phyloP scores from a whole-genome alignment of 2,329 filamentous ascomycete species.

The Torrubiella hemipterigena region DNA sequence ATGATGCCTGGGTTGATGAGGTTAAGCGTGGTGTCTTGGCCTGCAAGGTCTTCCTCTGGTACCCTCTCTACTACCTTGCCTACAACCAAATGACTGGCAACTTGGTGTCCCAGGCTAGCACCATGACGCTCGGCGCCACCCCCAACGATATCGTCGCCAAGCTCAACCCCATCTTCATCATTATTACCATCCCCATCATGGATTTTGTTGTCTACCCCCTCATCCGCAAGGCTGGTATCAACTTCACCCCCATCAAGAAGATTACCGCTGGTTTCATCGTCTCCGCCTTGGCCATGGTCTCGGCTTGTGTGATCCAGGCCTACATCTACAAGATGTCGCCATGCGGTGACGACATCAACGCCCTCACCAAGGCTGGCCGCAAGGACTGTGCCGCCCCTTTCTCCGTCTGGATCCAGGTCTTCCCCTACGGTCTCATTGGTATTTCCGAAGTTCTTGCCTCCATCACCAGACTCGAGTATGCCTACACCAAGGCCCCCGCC shows the following conservation, averaged over 20 bases:
- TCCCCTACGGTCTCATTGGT: constrained; percentile 34
- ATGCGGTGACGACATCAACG: constrained; percentile 36
- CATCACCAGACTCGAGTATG: constrained; percentile 55
- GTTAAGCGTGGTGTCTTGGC: constrained; percentile 55
- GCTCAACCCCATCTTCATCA: constrained; percentile 59
- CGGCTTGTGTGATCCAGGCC: constrained; percentile 39
- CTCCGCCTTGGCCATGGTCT: constrained; percentile 46
- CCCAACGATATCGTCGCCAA: constrained; percentile 69
- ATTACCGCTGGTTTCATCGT: constrained; percentile 59
- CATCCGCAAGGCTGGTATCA: constrained; percentile 48
- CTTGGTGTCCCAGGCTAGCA: constrained; percentile 48
- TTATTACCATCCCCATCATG: constrained; percentile 61
- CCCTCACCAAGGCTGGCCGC: constrained; percentile 11
- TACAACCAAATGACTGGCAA: constrained; percentile 43
- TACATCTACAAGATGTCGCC: constrained; percentile 52
- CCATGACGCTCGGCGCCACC: constrained; percentile 54
- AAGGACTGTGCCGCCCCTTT: constrained; percentile 24
- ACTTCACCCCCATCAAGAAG: constrained; percentile 62
- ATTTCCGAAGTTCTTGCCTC: constrained; percentile 36
- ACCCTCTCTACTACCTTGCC: constrained; percentile 47
- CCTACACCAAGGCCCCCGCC: constrained; percentile 61
- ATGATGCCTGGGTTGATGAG: constrained; percentile 70
- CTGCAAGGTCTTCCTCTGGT: constrained; percentile 60
- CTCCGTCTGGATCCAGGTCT: constrained; percentile 50
- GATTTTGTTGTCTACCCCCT: constrained; percentile 58